These are phyloP conservation scores for Prototheca stagnorum DNA, from an alignment of 163 green algal species.

Conservation along the genomic window DNA sequence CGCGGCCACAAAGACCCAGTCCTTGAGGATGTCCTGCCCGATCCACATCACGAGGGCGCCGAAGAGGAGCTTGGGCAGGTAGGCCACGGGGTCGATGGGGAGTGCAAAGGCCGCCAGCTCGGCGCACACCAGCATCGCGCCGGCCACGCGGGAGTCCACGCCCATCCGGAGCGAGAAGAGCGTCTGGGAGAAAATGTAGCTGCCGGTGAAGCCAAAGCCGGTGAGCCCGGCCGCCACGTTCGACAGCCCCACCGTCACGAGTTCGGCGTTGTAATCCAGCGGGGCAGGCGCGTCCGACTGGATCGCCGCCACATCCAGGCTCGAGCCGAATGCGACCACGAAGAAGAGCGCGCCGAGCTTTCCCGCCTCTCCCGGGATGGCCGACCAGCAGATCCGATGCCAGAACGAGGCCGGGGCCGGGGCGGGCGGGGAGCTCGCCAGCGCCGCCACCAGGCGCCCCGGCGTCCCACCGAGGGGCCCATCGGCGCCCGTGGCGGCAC, in stretches of 20 bases:
- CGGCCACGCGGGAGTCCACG: slow-evolving; percentile 38
- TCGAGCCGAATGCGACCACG: slow-evolving; percentile 66
- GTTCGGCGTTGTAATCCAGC: slow-evolving; percentile 70
- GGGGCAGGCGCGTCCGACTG: slow-evolving; percentile 23
- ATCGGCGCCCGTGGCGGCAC: too few relatives aligned
- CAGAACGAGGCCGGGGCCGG: too few relatives aligned
- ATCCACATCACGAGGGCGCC: slow-evolving; percentile 59
- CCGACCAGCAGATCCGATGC: slow-evolving; percentile 35
- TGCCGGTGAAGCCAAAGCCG: slow-evolving; percentile 35
- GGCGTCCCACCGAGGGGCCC: slow-evolving; percentile 12
- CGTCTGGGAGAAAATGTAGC: slow-evolving; percentile 49
- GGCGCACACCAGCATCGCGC: slow-evolving; percentile 20
- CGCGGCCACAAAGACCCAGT: slow-evolving; percentile 19
- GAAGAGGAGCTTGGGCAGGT: slow-evolving; percentile 66
- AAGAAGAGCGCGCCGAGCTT: slow-evolving; percentile 50
- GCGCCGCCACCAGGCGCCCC: slow-evolving; percentile 47
- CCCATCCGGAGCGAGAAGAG: slow-evolving; percentile 59
- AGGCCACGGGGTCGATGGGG: slow-evolving; percentile 33
- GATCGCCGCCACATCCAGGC: slow-evolving; percentile 52
- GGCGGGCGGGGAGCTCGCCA: slow-evolving; percentile 15
- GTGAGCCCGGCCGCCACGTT: slow-evolving; percentile 18
- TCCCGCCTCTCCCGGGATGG: slow-evolving; percentile 23
- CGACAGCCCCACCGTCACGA: slow-evolving; percentile 46
- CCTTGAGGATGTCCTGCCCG: slow-evolving; percentile 59
- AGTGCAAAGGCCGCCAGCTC: slow-evolving; percentile 49